Percentiles rank a stretch among this genome's conserved stretches.
Evolutionary conservation across 192 early-diverging fungal species (phyloP).

Genomic region (Phycomyces blakesleeanus): DNA sequence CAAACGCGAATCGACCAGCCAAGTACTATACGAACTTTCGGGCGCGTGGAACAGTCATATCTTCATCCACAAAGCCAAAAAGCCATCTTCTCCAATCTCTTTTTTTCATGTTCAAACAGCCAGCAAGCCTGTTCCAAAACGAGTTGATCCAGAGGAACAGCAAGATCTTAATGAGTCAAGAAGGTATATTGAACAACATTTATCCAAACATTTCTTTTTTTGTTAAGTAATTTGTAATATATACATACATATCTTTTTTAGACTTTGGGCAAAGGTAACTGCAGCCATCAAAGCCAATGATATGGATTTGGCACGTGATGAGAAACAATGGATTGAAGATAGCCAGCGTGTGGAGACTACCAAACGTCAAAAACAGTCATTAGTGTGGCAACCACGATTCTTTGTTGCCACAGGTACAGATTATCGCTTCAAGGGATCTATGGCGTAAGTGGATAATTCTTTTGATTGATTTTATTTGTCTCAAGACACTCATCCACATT

Average conservation of each 20-base stretch:
- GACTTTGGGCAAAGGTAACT: constrained; percentile 74
- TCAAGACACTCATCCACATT: neutral
- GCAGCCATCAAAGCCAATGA: constrained; percentile 59
- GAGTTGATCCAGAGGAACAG: constrained; percentile 1
- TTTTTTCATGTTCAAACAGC: constrained; percentile 6
- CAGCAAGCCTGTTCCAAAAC: neutral
- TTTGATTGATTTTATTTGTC: neutral
- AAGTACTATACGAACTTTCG: constrained; percentile 75
- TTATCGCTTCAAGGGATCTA: constrained; percentile 42
- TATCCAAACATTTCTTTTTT: neutral
- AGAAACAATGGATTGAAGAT: constrained; percentile 74
- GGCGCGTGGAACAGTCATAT: constrained; percentile 86
- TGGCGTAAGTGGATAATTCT: constrained; percentile 11
- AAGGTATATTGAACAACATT: constrained; percentile 5
- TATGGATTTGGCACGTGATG: constrained; percentile 62
- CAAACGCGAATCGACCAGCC: constrained; percentile 67
- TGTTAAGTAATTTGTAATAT: no score
- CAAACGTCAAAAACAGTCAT: constrained; percentile 47
- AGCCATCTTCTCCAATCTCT: neutral
- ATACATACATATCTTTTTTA: constrained; percentile 17
- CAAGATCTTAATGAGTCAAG: constrained; percentile 16
- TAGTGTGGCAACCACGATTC: constrained; percentile 60
- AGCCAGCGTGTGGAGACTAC: constrained; percentile 59
- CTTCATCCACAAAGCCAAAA: constrained; percentile 44
- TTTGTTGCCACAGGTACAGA: constrained; percentile 42